Conservation (phyloP, 2,329 filamentous ascomycete species). For the Malbranchea zuffiana region DNA sequence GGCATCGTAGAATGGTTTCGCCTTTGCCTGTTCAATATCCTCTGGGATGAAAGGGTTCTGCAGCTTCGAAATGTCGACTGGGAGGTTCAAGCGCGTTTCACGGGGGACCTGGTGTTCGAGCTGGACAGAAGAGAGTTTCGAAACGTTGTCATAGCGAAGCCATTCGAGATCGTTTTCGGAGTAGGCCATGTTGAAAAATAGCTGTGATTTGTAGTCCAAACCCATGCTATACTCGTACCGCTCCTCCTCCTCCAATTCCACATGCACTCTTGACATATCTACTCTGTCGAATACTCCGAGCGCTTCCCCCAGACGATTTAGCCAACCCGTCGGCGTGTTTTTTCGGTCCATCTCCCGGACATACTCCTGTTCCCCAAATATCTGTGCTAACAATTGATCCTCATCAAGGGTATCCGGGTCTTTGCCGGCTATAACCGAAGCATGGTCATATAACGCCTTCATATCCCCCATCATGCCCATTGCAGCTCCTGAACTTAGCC, state of each 20-base stretch:
- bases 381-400: conserved; percentile 40
- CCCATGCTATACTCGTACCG: conserved; percentile 43
- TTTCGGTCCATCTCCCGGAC: conserved; percentile 35
- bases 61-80: conserved; percentile 26
- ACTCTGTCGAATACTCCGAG: conserved; percentile 30
- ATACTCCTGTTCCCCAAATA: conserved; percentile 45
- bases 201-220: conserved; percentile 41
- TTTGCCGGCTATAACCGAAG: conserved; percentile 29
- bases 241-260: conserved; percentile 27
- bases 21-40: conserved; percentile 19
- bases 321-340: conserved; percentile 23
- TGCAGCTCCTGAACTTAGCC: conserved; percentile 38
- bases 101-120: conserved; percentile 28
- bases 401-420: conserved; percentile 29
- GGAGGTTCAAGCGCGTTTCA: conserved; percentile 30
- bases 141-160: conserved; percentile 31
- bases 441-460: conserved; percentile 36
- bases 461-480: conserved; percentile 44
- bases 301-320: conserved; percentile 29
- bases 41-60: conserved; percentile 27
- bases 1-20: conserved; percentile 25
- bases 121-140: conserved; percentile 27
- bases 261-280: conserved; percentile 27
- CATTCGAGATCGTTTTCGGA: conserved; percentile 33
- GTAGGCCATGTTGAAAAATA: conserved; percentile 39